Conservation (phyloP, 768 basidiomycete species). For the Leccinum ochraceum region DNA sequence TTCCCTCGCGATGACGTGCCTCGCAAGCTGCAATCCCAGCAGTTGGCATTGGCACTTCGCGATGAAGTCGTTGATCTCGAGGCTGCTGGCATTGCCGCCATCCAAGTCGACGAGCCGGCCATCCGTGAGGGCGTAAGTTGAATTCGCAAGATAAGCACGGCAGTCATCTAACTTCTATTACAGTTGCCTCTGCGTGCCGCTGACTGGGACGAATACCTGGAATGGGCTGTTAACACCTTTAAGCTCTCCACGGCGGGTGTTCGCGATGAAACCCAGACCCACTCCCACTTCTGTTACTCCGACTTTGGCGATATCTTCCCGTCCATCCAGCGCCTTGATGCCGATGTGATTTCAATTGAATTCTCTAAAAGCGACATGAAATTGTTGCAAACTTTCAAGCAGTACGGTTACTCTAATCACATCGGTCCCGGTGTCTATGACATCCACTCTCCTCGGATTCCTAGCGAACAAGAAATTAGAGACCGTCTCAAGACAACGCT, state of each 20-base stretch:
- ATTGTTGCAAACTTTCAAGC: constrained; percentile 91
- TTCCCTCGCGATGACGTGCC: constrained; percentile 99
- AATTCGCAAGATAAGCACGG: not conserved
- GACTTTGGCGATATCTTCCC: constrained; percentile 99
- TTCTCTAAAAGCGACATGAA: constrained; percentile 99
- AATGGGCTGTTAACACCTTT: constrained; percentile 99
- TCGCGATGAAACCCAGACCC: constrained; percentile 89
- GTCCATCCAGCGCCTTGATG: constrained; percentile 94
- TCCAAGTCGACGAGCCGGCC: constrained; percentile 99
- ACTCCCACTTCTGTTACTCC: constrained; percentile 99
- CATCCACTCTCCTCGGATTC: constrained; percentile 99
- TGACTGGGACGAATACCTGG: constrained; percentile 96
- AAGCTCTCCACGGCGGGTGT: constrained; percentile 97
- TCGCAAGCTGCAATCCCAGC: constrained; percentile 96
- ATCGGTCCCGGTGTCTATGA: constrained; percentile 99
- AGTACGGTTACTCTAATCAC: constrained; percentile 93
- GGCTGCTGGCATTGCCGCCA: constrained; percentile 94
- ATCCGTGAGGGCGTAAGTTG: constrained; percentile 93
- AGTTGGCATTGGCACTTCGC: constrained; percentile 95
- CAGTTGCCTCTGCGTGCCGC: constrained; percentile 91
- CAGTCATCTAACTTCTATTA: constrained; percentile 4
- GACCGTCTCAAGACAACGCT: constrained; percentile 88
- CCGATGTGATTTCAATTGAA: constrained; percentile 98
- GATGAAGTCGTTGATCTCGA: constrained; percentile 98
- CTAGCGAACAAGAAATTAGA: constrained; percentile 89